Conservation (phyloP, 2,329 filamentous ascomycete genomes). For the Cordyceps cicadae region DNA sequence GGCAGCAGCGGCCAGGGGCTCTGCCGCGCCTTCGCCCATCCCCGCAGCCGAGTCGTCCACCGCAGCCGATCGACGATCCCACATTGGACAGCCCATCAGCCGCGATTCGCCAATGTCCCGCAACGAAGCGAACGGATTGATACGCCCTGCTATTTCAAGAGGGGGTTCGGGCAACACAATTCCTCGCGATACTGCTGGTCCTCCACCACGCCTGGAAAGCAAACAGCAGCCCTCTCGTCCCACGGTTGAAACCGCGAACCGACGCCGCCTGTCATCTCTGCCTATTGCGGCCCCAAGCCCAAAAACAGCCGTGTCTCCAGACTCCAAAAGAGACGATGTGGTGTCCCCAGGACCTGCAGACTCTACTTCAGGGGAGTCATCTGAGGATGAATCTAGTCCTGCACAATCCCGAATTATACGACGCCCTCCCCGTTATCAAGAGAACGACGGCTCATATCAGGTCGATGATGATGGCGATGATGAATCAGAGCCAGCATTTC, state of each 20-base stretch:
- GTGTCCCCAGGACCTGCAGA: constrained; percentile 30
- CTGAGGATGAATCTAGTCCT: constrained; percentile 42
- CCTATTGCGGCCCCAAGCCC: constrained; percentile 23
- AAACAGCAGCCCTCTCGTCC: constrained; percentile 17
- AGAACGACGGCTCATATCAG: constrained; percentile 29
- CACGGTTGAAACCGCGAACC: constrained; percentile 22
- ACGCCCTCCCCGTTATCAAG: constrained; percentile 46
- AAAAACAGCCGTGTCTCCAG: constrained; percentile 3
- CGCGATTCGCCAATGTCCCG: constrained; percentile 47
- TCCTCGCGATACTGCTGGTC: constrained; percentile 27
- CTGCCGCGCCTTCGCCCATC: constrained; percentile 48
- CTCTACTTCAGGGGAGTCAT: constrained; percentile 31
- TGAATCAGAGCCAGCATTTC: constrained; percentile 48
- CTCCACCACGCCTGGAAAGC: constrained; percentile 22
- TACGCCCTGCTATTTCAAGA: constrained; percentile 38
- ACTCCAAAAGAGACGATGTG: constrained; percentile 18
- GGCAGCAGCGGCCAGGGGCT: constrained; percentile 48
- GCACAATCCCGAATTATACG: constrained; percentile 53
- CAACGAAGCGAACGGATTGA: constrained; percentile 37
- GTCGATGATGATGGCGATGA: constrained; percentile 51
- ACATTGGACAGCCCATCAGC: constrained; percentile 49
- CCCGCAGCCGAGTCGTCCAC: constrained; percentile 39
- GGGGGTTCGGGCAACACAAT: constrained; percentile 39
- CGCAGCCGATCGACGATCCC: constrained; percentile 31
- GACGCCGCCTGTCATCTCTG: constrained; percentile 37